Percentiles rank a stretch among this genome's conserved stretches.
phyloP scores from a whole-genome alignment of 208 protist species.

The Trypanosoma cruzi region DNA sequence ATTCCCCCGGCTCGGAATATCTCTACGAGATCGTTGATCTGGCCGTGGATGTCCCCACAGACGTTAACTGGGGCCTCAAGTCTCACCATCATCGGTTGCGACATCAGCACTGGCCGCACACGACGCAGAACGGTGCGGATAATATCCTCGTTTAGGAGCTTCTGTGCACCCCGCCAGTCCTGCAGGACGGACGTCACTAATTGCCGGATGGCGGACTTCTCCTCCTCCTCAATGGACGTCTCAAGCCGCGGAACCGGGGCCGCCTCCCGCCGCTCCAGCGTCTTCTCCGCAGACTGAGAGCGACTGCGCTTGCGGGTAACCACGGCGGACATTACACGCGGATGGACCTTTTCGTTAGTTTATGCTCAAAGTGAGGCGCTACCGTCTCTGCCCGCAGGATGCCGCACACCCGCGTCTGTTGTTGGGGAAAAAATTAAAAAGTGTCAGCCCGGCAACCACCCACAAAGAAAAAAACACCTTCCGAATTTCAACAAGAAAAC shows the following conservation, averaged over 20 bases:
- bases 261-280: neutral
- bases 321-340: slow-evolving; percentile 17
- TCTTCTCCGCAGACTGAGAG: slow-evolving; percentile 21
- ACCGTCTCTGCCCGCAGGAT: too few species aligned
- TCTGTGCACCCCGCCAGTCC: slow-evolving; percentile 41
- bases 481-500: too few species aligned
- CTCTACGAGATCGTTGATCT: slow-evolving; percentile 96
- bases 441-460: too few species aligned
- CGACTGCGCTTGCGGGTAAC: slow-evolving; percentile 22
- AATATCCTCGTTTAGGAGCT: slow-evolving; percentile 51
- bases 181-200: slow-evolving; percentile 36
- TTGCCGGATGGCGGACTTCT: slow-evolving; percentile 21
- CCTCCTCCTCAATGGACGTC: neutral
- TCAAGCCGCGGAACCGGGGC: neutral
- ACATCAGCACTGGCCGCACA: slow-evolving; percentile 58
- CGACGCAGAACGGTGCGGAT: slow-evolving; percentile 54
- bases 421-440: too few species aligned
- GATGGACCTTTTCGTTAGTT: too few species aligned
- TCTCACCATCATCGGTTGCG: slow-evolving; percentile 80
- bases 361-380: neutral
- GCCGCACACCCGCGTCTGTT: too few species aligned
- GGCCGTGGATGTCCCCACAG: slow-evolving; percentile 96
- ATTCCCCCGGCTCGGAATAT: slow-evolving; percentile 92
- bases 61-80: slow-evolving; percentile 82
- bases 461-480: too few species aligned